Percentiles rank a stretch among this genome's conserved stretches.
Conservation (phyloP, 495 filamentous ascomycete genomes). For the Penicillium macrosclerotiorum region DNA sequence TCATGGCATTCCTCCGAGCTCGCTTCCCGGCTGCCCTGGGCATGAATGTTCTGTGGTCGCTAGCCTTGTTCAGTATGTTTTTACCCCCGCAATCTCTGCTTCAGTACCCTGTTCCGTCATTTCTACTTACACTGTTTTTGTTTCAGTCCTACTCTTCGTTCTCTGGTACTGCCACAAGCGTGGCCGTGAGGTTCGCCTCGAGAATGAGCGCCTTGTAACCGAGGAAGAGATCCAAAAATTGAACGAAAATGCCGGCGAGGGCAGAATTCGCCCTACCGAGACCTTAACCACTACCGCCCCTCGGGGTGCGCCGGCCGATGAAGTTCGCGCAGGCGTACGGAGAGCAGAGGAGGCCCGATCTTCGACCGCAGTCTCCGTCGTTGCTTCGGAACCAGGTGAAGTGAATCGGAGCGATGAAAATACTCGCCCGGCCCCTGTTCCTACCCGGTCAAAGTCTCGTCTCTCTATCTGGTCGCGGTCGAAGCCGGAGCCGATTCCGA, state of each 20-base stretch:
- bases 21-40: slow-evolving; percentile 82
- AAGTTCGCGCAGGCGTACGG: slow-evolving; percentile 42
- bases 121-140: background rate
- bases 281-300: slow-evolving; percentile 47
- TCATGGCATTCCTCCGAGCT: slow-evolving; percentile 78
- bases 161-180: slow-evolving; percentile 98
- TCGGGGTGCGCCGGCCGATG: slow-evolving; percentile 39
- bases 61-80: slow-evolving; percentile 76
- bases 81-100: too few relatives aligned
- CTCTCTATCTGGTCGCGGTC: slow-evolving; percentile 34
- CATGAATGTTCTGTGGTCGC: slow-evolving; percentile 81
- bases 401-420: slow-evolving; percentile 8
- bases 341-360: slow-evolving; percentile 37
- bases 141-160: slow-evolving; percentile 78
- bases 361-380: slow-evolving; percentile 7
- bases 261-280: slow-evolving; percentile 38
- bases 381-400: background rate
- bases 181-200: slow-evolving; percentile 78
- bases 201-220: slow-evolving; percentile 60
- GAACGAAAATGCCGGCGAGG: slow-evolving; percentile 33
- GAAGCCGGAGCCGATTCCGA: slow-evolving; percentile 21
- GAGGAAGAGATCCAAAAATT: slow-evolving; percentile 47
- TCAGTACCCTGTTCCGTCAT: too few relatives aligned
- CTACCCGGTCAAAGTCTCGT: slow-evolving; percentile 34
- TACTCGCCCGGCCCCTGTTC: slow-evolving; percentile 12